Evolutionary conservation across 2,329 filamentous ascomycete genomes (phyloP), one percentile per base, ranked within the genome.

Genomic region (Ceratocystis ficicola): DNA sequence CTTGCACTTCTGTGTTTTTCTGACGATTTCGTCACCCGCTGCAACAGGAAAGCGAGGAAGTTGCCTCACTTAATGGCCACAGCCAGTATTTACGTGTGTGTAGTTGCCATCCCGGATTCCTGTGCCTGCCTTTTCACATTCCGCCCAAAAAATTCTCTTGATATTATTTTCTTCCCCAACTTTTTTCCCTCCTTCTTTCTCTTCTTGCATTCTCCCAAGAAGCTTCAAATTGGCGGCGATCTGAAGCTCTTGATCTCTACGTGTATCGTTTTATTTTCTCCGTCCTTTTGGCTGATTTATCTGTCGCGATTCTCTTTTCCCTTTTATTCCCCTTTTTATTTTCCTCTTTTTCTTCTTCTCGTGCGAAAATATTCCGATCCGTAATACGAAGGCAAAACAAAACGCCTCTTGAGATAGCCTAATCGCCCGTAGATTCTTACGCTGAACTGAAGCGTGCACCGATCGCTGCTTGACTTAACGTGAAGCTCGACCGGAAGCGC

Each of bases 11-110:
- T 41, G 36, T 12, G 4, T 41, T 41, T 32, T 30, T 59, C 32
- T n/a, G 55, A 36, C 55, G 55, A 59, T 59, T 59, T 59, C 55
- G 55, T 59, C 55, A 59, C 55, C n/a, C 28, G 32, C 48, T 52
- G 48, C 48, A 22, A 52, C 48, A 52, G 48, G 20, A 25, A 28
- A n/a, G 22, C 4, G 48, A 36, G 55, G 55, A 30, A 59, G 55
- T 59, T 59, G 55, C 55, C 30, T 59, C 28, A n/a, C 15, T 25
- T 10, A 15, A 15, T 28, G 22, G 25, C 20, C 25, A 25, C 5
- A 32, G 17, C 28, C 30, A n/a, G 55, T 32, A 59, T 32, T n/a
- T 36, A 59, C 55, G 32, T 59, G 55, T 59, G 30, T 59, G 7
- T 59, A n/a, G 25, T 59, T 59, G 28, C 55, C 55, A 22, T n/a